Base-by-base conservation (phyloP, 2,329 filamentous ascomycete genomes). In the Ceratocystis harringtonii region DNA sequence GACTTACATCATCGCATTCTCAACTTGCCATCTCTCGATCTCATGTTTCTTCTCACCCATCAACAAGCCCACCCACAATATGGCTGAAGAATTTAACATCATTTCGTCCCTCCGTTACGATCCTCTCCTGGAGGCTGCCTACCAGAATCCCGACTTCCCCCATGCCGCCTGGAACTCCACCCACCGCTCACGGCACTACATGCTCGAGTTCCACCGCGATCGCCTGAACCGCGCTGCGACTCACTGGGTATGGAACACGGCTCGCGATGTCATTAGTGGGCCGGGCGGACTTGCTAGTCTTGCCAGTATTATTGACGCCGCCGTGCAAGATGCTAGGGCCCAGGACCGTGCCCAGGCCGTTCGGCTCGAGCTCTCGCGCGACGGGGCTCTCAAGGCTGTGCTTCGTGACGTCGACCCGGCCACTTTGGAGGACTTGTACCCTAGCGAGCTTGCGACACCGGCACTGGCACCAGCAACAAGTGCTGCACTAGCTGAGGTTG, bases 81-180 rank as follows among this genome's bases (percentile, higher is more conserved):
- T 77, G 76, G 69, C 72, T 12, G 71, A 75, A 17, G 71, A 75
- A 1, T 88, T 90, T 69, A 75, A 80, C 61, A 76, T 92, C 41
- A 87, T 89, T 71, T 87, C 86, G 2, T 87, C 88, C 0, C 77
- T 91, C 66, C 85, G 89, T 64, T 90, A 86, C 72, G 89, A 92
- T 69, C 79, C 81, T 17, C 72, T 72, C 1, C 80, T 92, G 45
- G 71, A 76, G 6, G 69, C 74, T 6, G 74, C 79, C 44, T 74
- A 77, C 8, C 74, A 74, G 65, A 74, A 75, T 65, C 70, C 71
- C 43, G 73, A 72, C 1, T 72, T 77, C 41, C 67, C 70, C 41
- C 71, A 78, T 68, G 74, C 77, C 50, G 81, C 78, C 19, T 86
- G 79, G 76, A 85, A 84, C 70, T 78, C 76, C 70, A 69, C 71